phyloP scores from a whole-genome alignment of 495 filamentous ascomycete species.

The Aspergillus mulundensis region DNA sequence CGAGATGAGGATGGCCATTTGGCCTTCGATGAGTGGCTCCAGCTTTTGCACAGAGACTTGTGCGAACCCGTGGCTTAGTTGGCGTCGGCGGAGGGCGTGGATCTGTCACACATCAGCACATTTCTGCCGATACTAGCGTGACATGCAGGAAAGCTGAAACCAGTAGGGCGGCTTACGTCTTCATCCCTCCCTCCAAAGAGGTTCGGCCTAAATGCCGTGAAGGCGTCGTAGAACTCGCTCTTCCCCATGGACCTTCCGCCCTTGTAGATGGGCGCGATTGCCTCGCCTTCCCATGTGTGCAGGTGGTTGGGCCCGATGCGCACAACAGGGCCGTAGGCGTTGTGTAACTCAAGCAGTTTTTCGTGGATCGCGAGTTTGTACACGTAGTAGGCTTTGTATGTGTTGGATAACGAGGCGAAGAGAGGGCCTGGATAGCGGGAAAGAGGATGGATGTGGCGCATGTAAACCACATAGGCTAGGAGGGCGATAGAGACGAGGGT shows the following conservation, averaged over 20 bases:
- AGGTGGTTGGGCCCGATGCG: conserved; percentile 53
- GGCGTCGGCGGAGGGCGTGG: neutral
- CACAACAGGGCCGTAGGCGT: conserved; percentile 50
- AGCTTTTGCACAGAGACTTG: neutral
- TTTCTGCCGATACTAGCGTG: no score
- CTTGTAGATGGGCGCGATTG: conserved; percentile 51
- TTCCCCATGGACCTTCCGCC: conserved; percentile 46
- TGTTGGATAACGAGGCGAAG: conserved; percentile 43
- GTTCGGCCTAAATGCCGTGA: conserved; percentile 28
- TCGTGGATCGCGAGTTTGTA: conserved; percentile 46
- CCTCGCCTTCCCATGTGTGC: conserved; percentile 42
- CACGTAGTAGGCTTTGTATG: conserved; percentile 48
- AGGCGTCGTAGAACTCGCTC: conserved; percentile 49
- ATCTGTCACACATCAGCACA: neutral
- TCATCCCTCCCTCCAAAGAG: neutral
- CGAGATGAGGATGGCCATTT: neutral
- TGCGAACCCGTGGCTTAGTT: neutral
- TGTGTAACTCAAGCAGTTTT: conserved; percentile 42
- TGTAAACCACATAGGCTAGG: conserved; percentile 23
- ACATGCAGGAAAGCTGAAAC: no score
- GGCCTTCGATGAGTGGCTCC: neutral
- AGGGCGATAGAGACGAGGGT: neutral
- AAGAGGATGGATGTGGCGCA: conserved; percentile 43
- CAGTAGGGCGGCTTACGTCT: neutral
- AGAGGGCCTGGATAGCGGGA: conserved; percentile 46